These are phyloP conservation scores for Seminavis robusta DNA, from an alignment of 108 stramenopile genomes.

Conservation along the genomic window DNA sequence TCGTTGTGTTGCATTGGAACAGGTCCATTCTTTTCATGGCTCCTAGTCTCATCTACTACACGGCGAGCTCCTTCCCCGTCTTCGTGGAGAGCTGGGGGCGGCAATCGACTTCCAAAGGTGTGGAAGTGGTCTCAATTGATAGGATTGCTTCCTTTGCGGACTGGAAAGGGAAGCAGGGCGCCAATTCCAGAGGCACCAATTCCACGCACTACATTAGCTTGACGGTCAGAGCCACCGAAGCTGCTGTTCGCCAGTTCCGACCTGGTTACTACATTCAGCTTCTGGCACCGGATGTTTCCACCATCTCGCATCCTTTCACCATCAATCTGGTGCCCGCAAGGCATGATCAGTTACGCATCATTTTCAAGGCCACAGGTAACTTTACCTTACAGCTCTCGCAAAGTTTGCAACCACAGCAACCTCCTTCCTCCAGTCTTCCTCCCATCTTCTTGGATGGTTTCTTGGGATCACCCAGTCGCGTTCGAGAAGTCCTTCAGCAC, in stretches of 20 bases:
- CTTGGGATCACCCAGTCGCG: constrained; percentile 22
- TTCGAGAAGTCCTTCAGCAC: constrained; percentile 30
- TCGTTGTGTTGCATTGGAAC: constrained; percentile 55
- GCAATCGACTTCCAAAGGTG: too few relatives aligned
- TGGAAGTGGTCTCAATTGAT: constrained; percentile 8
- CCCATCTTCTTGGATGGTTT: constrained; percentile 43
- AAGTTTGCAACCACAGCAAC: neutral
- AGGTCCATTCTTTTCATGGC: constrained; percentile 52
- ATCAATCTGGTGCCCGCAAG: constrained; percentile 25
- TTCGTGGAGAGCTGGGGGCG: too few relatives aligned
- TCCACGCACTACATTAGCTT: constrained; percentile 20
- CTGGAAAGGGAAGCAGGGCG: neutral
- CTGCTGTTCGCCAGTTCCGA: constrained; percentile 17
- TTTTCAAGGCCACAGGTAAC: constrained; percentile 36
- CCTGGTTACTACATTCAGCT: constrained; percentile 32
- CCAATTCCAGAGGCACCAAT: neutral
- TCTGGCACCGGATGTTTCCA: constrained; percentile 23
- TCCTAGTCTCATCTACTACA: constrained; percentile 58
- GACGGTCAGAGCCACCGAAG: constrained; percentile 26
- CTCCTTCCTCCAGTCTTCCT: neutral
- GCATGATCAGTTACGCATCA: constrained; percentile 26
- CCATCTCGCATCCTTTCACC: constrained; percentile 43
- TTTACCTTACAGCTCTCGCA: constrained; percentile 30
- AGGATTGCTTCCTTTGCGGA: neutral
- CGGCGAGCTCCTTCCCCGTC: constrained; percentile 40